Evolutionary conservation across 2,329 filamentous ascomycete species (phyloP).

Genomic region (Alternaria sp.): DNA sequence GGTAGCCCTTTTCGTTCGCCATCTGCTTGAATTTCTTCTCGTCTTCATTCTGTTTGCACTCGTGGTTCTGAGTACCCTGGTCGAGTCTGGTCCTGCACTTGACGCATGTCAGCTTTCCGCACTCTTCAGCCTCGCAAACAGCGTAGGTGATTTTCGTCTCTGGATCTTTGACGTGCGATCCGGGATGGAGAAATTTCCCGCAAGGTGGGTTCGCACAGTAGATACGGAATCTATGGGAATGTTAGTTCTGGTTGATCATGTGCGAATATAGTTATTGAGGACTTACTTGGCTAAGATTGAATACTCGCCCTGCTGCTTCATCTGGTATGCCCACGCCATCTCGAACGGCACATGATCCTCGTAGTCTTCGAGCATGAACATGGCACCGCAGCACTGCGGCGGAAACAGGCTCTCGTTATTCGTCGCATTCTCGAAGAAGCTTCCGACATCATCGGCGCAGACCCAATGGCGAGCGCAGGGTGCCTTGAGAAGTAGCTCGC

Average conservation of each 20-base stretch:
- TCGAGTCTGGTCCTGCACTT: constrained; percentile 35
- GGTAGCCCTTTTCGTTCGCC: constrained; percentile 38
- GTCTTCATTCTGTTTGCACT: constrained; percentile 33
- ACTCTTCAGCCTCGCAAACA: constrained; percentile 32
- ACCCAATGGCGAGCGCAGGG: constrained; percentile 38
- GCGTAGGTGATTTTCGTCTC: constrained; percentile 28
- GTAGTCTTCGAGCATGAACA: constrained; percentile 36
- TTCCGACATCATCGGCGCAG: constrained; percentile 34
- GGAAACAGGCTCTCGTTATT: constrained; percentile 41
- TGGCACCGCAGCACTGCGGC: constrained; percentile 39
- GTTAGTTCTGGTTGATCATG: background rate
- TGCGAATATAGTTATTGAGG: background rate
- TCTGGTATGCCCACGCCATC: constrained; percentile 29
- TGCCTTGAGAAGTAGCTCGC: constrained; percentile 27
- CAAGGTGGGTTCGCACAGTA: constrained; percentile 40
- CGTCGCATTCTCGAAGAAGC: constrained; percentile 38
- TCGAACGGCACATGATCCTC: constrained; percentile 33
- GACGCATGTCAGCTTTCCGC: constrained; percentile 35
- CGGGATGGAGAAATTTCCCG: constrained; percentile 35
- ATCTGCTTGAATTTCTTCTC: constrained; percentile 38
- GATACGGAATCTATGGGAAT: constrained; percentile 33
- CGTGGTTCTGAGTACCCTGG: constrained; percentile 21
- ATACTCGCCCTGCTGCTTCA: constrained; percentile 44
- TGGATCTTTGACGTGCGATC: constrained; percentile 27
- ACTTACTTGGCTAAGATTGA: constrained; percentile 40